phyloP scores from a whole-genome alignment of 176 grass and related monocot species.

The Carex cristatella region DNA sequence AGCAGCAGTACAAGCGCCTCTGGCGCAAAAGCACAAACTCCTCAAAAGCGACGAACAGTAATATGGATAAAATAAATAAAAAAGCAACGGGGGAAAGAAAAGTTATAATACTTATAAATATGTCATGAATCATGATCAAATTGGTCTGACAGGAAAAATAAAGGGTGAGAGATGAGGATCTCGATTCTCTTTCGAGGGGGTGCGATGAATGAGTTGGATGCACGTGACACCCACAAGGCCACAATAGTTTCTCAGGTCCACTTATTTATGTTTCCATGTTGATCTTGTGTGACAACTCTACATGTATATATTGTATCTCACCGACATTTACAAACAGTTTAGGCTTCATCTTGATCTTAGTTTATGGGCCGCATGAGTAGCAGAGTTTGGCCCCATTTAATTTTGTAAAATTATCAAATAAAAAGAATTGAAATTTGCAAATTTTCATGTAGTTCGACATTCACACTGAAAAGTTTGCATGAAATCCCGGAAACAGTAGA shows the following conservation, averaged over 20 bases:
- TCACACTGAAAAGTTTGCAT: background rate
- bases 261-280: background rate
- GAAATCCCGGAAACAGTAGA: background rate
- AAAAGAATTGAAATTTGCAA: background rate
- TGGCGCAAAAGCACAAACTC: constrained; percentile 25
- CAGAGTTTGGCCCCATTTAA: background rate
- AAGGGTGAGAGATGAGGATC: background rate
- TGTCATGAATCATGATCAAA: background rate
- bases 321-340: background rate
- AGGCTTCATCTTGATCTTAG: no score
- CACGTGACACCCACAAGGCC: constrained; percentile 39
- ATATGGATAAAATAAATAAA: background rate
- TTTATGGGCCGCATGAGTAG: background rate
- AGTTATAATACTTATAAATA: background rate
- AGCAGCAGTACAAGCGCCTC: constrained; percentile 18
- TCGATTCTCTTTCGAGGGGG: background rate
- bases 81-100: background rate
- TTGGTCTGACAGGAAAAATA: constrained; percentile 8
- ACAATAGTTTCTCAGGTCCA: constrained; percentile 13
- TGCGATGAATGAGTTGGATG: constrained; percentile 24
- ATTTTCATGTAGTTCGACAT: background rate
- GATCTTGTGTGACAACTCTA: background rate
- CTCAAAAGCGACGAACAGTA: constrained; percentile 19
- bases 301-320: background rate
- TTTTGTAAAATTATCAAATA: background rate